These are phyloP conservation scores for Daphne laureola DNA, from an alignment of 441 rosid genomes.

Conservation along the genomic window DNA sequence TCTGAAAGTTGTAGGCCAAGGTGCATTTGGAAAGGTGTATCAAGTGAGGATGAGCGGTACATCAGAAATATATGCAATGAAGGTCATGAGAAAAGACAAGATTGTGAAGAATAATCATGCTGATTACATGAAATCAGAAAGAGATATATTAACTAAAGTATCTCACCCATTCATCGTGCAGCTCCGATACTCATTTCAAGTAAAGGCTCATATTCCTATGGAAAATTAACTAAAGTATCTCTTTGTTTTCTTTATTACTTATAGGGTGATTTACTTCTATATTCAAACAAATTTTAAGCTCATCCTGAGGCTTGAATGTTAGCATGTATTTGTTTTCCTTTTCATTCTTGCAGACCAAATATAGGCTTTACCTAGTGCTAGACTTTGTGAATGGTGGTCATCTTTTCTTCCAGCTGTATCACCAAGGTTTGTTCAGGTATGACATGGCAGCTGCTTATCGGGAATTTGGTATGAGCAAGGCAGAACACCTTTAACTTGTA, in stretches of 20 bases:
- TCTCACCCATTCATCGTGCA: constrained; percentile 89
- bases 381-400: constrained; percentile 93
- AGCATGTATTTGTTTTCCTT: not conserved
- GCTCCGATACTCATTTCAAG: constrained; percentile 81
- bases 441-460: constrained; percentile 13
- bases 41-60: constrained; percentile 79
- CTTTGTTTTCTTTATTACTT: not conserved
- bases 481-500: constrained; percentile 11
- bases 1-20: constrained; percentile 86
- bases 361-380: constrained; percentile 69
- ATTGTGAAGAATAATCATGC: constrained; percentile 83
- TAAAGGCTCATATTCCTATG: constrained; percentile 12
- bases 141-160: constrained; percentile 68
- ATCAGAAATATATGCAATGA: constrained; percentile 79
- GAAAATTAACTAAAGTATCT: too few species aligned
- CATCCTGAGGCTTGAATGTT: not conserved
- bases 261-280: not conserved
- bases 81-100: constrained; percentile 87
- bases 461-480: constrained; percentile 1
- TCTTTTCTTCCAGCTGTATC: constrained; percentile 85
- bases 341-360: constrained; percentile 58
- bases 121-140: constrained; percentile 86
- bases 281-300: not conserved
- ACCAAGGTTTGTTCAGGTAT: constrained; percentile 89
- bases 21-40: constrained; percentile 84